Base-by-base conservation (phyloP, 2,329 filamentous ascomycete species). In the Monosporascus ibericus region DNA sequence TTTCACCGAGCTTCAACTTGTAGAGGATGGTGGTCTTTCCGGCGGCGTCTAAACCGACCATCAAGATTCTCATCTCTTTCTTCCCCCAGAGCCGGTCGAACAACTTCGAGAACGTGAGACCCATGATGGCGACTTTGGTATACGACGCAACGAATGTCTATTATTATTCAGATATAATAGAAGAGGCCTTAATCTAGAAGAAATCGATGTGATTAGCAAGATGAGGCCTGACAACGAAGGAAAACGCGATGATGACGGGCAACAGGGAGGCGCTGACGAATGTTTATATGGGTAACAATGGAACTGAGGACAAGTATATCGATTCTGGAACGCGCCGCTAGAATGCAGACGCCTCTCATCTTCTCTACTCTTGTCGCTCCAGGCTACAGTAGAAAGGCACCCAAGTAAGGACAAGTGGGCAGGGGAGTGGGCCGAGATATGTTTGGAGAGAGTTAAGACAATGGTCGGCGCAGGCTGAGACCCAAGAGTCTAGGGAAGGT, bases 11-110 rank as follows among this genome's bases (percentile, higher is more conserved):
- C 85, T 99, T 99, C 75, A 99, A 86, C 85, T 99, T 99, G 82
- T 99, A 99, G 66, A 99, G 86, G 72, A 99, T 99, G 67, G 94
- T 99, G 70, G 94, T 99, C 85, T 99, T 99, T 88, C 94, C 94
- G 75, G 94, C 94, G 69, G 94, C 94, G 76, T 99, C 94, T 69
- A 99, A 86, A 84, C 94, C 94, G 68, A 99, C 92, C 94, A 99
- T 99, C 77, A 99, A 77, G 80, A 99, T 96, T 82, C 94, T 87
- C 94, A 99, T 99, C 86, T 99, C 94, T 87, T 97, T 97, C 88
- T 96, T 96, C 71, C 92, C 91, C 87, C 90, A 96, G 75, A 97
- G 84, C 80, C 87, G 86, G 73, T 95, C 90, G 75, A 97, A 94
- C 72, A 97, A 75, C 84, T 94, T 96, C 69, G 92, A 97, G 79